Conservation (phyloP, 441 rosid genomes). For the Pelargonium citronellum region DNA sequence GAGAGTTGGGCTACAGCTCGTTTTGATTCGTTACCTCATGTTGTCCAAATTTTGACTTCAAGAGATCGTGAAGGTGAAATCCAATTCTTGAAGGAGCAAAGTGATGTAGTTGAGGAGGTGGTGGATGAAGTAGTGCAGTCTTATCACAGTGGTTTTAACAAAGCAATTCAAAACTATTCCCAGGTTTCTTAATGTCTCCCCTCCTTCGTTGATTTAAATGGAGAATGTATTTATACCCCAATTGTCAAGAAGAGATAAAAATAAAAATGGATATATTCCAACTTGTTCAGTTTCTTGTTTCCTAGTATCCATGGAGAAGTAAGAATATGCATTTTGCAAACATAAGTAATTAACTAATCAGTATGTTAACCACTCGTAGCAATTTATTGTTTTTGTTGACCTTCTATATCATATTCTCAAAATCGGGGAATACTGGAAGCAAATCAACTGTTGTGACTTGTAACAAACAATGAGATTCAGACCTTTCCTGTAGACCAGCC, state of each 20-base stretch:
- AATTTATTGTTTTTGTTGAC: neutral
- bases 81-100: constrained; percentile 71
- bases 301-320: neutral
- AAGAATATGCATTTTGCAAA: neutral
- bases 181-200: constrained; percentile 46
- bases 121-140: constrained; percentile 98
- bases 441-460: neutral
- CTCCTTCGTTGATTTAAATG: neutral
- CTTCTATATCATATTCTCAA: neutral
- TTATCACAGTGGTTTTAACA: constrained; percentile 94
- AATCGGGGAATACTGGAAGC: neutral
- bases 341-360: neutral
- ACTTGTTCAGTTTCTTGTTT: neutral
- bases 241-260: neutral
- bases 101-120: constrained; percentile 93
- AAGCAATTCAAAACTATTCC: constrained; percentile 97
- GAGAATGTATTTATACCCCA: neutral
- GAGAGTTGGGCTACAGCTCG: constrained; percentile 91
- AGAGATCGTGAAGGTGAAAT: constrained; percentile 86
- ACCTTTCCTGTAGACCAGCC: neutral
- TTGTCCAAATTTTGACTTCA: constrained; percentile 89
- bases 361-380: neutral
- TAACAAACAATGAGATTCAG: neutral
- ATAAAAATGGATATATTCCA: neutral
- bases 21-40: constrained; percentile 96